Conservation (phyloP, 179 eudicot genomes). For the Nepenthes alata region DNA sequence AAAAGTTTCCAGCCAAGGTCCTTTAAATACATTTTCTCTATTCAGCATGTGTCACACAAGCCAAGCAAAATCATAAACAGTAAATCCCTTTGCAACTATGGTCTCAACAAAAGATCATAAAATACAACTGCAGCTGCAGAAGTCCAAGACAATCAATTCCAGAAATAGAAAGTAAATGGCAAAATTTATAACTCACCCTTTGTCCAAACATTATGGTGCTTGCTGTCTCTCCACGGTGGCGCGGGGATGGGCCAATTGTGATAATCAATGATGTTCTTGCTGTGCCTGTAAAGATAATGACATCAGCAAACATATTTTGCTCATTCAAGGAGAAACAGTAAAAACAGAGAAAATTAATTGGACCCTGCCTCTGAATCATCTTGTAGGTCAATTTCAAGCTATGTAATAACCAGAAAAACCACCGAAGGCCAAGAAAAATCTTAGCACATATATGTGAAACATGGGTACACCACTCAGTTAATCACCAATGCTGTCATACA, state of each 20-base stretch:
- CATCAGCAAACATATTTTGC: constrained; percentile 3
- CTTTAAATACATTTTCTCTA: too few species aligned
- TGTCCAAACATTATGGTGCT: constrained; percentile 97
- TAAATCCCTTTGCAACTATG: neutral
- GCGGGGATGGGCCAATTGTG: constrained; percentile 90
- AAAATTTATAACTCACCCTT: constrained; percentile 42
- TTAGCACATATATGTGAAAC: neutral
- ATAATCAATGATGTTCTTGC: constrained; percentile 86
- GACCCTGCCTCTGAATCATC: too few species aligned
- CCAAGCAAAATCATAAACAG: neutral
- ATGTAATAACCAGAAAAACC: too few species aligned
- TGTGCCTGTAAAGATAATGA: constrained; percentile 38
- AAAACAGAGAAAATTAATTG: too few species aligned
- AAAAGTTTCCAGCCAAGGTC: too few species aligned
- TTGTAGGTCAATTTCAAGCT: too few species aligned
- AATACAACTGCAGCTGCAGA: neutral
- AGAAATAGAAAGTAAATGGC: neutral
- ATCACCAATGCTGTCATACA: neutral
- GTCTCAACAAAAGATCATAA: neutral
- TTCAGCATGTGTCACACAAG: neutral
- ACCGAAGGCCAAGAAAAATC: neutral
- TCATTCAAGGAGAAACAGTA: too few species aligned
- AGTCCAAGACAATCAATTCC: neutral
- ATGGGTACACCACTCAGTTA: too few species aligned
- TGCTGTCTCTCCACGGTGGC: constrained; percentile 88